These are phyloP conservation scores for Trichoderma afroharzianum DNA, from an alignment of 2,329 filamentous ascomycete genomes.

Conservation along the genomic window DNA sequence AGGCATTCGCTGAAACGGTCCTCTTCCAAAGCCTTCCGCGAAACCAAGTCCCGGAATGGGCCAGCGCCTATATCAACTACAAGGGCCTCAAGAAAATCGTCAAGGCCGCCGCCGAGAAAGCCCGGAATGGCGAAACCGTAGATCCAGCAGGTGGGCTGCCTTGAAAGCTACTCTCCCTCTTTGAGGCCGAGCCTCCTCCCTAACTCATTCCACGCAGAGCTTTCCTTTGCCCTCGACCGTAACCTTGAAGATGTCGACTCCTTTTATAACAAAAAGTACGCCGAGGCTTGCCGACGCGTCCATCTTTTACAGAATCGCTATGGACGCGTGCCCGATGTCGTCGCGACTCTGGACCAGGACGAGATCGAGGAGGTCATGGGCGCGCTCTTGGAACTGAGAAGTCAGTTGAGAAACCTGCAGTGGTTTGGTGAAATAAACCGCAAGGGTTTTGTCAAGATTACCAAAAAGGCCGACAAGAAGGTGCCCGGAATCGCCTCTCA, in stretches of 20 bases:
- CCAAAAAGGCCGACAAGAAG: slow-evolving; percentile 98
- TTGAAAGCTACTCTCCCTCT: slow-evolving; percentile 19
- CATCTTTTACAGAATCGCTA: slow-evolving; percentile 86
- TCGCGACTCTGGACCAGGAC: slow-evolving; percentile 75
- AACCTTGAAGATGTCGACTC: slow-evolving; percentile 95
- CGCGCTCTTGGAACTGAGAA: slow-evolving; percentile 81
- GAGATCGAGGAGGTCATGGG: slow-evolving; percentile 90
- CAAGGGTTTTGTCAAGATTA: slow-evolving; percentile 94
- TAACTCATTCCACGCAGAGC: slow-evolving; percentile 59
- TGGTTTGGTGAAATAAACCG: slow-evolving; percentile 99
- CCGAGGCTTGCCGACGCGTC: slow-evolving; percentile 77
- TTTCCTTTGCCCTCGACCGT: slow-evolving; percentile 94
- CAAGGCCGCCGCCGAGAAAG: slow-evolving; percentile 67
- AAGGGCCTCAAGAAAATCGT: slow-evolving; percentile 93
- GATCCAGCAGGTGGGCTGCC: slow-evolving; percentile 81
- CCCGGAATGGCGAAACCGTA: slow-evolving; percentile 66
- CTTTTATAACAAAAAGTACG: slow-evolving; percentile 95
- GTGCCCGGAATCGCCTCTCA: slow-evolving; percentile 72
- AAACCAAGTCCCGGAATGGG: slow-evolving; percentile 86
- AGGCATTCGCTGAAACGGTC: slow-evolving; percentile 20
- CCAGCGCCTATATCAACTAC: slow-evolving; percentile 80
- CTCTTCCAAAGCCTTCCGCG: slow-evolving; percentile 54
- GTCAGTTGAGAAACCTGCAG: slow-evolving; percentile 83
- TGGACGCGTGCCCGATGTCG: slow-evolving; percentile 66
- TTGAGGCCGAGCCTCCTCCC: slow-evolving; percentile 24